Evolutionary conservation across 495 filamentous ascomycete species (phyloP).

Genomic region (Neurospora cerealis): DNA sequence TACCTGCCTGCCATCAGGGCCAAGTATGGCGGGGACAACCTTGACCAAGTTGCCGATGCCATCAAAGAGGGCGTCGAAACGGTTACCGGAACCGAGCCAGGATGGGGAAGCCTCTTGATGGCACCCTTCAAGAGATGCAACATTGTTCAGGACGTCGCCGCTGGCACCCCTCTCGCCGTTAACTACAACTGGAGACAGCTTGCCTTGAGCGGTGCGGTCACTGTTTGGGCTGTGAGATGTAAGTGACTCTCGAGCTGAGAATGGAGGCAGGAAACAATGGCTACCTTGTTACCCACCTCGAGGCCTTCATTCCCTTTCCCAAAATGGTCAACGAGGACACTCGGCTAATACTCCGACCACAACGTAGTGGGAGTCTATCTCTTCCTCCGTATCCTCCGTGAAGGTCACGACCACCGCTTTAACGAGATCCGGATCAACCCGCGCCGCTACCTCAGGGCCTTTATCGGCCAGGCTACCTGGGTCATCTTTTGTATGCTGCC

Average conservation of each 20-base stretch:
- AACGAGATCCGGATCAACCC: slow-evolving; percentile 46
- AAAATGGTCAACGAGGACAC: background rate
- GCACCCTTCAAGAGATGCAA: background rate
- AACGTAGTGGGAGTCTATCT: slow-evolving; percentile 48
- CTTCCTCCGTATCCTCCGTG: slow-evolving; percentile 42
- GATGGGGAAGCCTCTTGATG: background rate
- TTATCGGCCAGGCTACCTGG: slow-evolving; percentile 51
- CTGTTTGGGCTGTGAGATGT: slow-evolving; percentile 50
- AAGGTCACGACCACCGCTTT: slow-evolving; percentile 52
- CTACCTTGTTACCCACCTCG: background rate
- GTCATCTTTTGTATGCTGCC: slow-evolving; percentile 53
- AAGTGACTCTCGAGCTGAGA: slow-evolving; percentile 8
- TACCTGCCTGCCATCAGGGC: slow-evolving; percentile 50
- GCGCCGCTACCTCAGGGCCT: slow-evolving; percentile 43
- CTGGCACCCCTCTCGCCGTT: slow-evolving; percentile 34
- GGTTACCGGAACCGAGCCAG: background rate
- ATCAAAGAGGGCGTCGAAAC: background rate
- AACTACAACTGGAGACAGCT: slow-evolving; percentile 54
- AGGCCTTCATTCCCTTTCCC: background rate
- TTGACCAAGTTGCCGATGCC: slow-evolving; percentile 18
- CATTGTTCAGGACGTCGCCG: slow-evolving; percentile 13
- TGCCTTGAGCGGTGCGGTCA: slow-evolving; percentile 43
- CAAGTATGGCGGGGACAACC: background rate
- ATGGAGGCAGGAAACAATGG: background rate
- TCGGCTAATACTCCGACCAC: background rate